Conservation (phyloP, 2,329 filamentous ascomycete genomes). For the Pseudogymnoascus sp. region DNA sequence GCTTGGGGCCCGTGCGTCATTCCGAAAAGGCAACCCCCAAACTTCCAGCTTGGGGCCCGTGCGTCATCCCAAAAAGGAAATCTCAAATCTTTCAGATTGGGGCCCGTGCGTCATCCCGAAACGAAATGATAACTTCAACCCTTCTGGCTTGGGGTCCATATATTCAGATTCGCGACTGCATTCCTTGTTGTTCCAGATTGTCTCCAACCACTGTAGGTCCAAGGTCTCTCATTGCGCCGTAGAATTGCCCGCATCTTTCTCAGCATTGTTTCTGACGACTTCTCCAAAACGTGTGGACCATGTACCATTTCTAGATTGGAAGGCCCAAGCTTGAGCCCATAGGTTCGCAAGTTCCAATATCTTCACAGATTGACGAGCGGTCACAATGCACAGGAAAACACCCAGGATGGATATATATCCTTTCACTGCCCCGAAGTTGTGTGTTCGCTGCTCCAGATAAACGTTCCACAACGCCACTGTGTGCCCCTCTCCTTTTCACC, state of each 20-base stretch:
- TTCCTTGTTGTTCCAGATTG: neutral
- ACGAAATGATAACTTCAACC: neutral
- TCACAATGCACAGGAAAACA: neutral
- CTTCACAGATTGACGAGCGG: neutral
- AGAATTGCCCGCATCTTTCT: neutral
- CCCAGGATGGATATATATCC: no score
- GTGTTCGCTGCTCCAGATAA: conserved; percentile 44
- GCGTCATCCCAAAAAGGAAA: neutral
- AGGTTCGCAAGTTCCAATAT: neutral
- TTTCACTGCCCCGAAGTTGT: neutral
- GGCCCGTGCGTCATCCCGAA: neutral
- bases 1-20: neutral
- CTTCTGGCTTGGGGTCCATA: neutral
- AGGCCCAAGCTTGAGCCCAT: neutral
- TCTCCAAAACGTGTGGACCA: neutral
- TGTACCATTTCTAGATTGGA: neutral
- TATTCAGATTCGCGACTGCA: neutral
- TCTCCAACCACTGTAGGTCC: neutral
- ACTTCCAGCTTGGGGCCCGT: neutral
- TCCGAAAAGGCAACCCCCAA: neutral
- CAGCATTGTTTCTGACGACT: neutral
- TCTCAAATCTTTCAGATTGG: neutral
- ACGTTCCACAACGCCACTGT: conserved; percentile 81
- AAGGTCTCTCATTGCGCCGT: neutral
- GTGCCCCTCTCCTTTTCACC: conserved; percentile 79